phyloP scores from a whole-genome alignment of 495 filamentous ascomycete species.

The Tuber magnatum region DNA sequence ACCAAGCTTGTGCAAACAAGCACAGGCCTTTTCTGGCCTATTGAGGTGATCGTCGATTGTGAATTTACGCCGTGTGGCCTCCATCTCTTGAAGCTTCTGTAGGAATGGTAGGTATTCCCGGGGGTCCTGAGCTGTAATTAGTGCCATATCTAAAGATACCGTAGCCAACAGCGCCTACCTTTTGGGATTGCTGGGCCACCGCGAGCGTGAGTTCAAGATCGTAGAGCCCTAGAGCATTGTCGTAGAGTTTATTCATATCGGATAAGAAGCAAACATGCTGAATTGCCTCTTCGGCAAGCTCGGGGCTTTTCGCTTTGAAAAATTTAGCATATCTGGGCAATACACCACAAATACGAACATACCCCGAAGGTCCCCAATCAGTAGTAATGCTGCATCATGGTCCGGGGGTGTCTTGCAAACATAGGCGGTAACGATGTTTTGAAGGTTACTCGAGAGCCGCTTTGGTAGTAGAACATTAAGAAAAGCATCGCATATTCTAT shows the following conservation, averaged over 20 bases:
- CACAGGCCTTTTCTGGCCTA: conserved; percentile 66
- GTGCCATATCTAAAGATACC: conserved; percentile 2
- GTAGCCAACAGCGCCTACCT: conserved; percentile 44
- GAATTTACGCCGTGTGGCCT: conserved; percentile 61
- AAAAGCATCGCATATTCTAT: conserved; percentile 82
- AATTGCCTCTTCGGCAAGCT: conserved; percentile 72
- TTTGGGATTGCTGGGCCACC: conserved; percentile 91
- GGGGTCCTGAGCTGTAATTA: conserved; percentile 54
- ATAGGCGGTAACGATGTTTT: conserved; percentile 89
- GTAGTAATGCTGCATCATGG: conserved; percentile 71
- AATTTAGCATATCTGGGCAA: neutral
- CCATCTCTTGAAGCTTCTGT: conserved; percentile 69
- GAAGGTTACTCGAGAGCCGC: conserved; percentile 62
- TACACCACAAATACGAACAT: neutral
- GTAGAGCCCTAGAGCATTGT: conserved; percentile 82
- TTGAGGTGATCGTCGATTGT: conserved; percentile 82
- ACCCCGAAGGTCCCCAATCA: conserved; percentile 58
- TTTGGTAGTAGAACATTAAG: conserved; percentile 55
- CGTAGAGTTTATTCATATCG: conserved; percentile 87
- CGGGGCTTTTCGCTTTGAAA: conserved; percentile 49
- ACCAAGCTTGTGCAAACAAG: conserved; percentile 59
- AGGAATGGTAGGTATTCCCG: conserved; percentile 93
- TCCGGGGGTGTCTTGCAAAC: conserved; percentile 89
- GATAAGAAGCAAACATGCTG: conserved; percentile 96
- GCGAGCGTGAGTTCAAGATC: conserved; percentile 81